Evolutionary conservation across 148 eudicot species (phyloP).

Genomic region (Bassia scoparia): DNA sequence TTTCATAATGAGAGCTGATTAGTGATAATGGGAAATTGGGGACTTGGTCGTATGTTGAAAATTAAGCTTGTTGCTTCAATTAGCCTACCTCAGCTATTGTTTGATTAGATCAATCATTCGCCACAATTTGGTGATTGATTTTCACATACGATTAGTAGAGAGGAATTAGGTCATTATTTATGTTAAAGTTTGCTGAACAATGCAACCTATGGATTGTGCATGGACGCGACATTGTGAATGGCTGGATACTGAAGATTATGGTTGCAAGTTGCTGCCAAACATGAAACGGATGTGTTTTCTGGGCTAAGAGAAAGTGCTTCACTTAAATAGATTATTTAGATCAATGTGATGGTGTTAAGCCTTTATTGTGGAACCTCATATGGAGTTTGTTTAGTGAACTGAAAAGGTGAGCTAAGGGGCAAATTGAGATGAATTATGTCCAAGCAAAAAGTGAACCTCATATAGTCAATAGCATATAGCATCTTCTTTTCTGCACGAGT

Average conservation of each 20-base stretch:
- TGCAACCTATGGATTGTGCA: background rate
- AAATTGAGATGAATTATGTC: background rate
- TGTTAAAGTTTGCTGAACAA: background rate
- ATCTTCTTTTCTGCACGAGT: background rate
- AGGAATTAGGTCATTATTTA: background rate
- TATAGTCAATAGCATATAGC: background rate
- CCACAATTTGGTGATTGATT: background rate
- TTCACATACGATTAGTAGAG: background rate
- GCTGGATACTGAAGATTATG: background rate
- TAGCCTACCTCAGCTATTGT: background rate
- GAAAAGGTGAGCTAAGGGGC: background rate
- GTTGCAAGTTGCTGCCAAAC: background rate
- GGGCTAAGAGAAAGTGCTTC: background rate
- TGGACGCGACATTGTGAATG: background rate
- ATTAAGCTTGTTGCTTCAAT: constrained; percentile 5
- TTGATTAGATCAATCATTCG: background rate
- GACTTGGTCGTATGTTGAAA: background rate
- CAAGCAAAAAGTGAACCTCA: no score
- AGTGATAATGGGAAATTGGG: no score
- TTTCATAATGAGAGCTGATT: no score
- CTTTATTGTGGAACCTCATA: background rate
- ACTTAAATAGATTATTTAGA: background rate
- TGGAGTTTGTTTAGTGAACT: background rate
- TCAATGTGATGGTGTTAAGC: background rate
- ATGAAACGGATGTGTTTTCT: background rate